A percentile compares a stretch with the other conserved stretches of the same genome.
Conservation (phyloP, 768 basidiomycete species). For the Trichaptum fuscoviolaceum region DNA sequence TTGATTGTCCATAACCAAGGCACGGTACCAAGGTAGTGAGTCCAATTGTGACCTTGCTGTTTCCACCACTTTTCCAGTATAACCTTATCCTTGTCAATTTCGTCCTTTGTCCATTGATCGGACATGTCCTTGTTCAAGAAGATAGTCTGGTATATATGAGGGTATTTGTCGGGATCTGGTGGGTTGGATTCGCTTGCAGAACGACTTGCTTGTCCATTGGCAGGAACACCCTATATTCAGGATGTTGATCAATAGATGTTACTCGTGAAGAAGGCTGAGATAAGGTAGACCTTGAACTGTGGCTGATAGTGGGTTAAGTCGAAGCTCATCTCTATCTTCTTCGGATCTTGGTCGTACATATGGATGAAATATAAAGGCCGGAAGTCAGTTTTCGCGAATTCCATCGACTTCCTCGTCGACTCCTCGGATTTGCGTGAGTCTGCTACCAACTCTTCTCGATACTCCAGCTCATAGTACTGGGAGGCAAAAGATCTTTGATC, state of each 20-base stretch:
- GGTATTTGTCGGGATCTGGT: neutral
- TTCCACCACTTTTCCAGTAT: constrained; percentile 49
- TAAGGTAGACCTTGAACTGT: constrained; percentile 25
- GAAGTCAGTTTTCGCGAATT: constrained; percentile 35
- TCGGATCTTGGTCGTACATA: constrained; percentile 37
- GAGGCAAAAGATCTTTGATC: neutral
- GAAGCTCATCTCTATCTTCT: constrained; percentile 49
- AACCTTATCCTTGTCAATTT: constrained; percentile 32
- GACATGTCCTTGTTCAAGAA: constrained; percentile 40
- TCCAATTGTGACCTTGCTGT: constrained; percentile 48
- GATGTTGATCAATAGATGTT: neutral
- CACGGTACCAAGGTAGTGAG: constrained; percentile 33
- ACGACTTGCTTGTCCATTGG: neutral
- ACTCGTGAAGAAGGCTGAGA: neutral
- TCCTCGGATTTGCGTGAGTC: constrained; percentile 22
- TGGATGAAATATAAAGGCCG: constrained; percentile 42
- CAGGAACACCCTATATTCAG: neutral
- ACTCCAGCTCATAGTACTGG: constrained; percentile 37
- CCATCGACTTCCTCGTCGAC: constrained; percentile 16
- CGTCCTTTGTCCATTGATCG: constrained; percentile 35
- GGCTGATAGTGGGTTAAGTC: constrained; percentile 45
- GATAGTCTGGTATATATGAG: constrained; percentile 47
- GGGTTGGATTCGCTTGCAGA: neutral
- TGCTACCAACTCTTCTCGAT: constrained; percentile 22
- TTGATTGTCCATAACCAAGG: constrained; percentile 35